Base-by-base conservation (phyloP, 164 flowering plant species). In the Santalum album region DNA sequence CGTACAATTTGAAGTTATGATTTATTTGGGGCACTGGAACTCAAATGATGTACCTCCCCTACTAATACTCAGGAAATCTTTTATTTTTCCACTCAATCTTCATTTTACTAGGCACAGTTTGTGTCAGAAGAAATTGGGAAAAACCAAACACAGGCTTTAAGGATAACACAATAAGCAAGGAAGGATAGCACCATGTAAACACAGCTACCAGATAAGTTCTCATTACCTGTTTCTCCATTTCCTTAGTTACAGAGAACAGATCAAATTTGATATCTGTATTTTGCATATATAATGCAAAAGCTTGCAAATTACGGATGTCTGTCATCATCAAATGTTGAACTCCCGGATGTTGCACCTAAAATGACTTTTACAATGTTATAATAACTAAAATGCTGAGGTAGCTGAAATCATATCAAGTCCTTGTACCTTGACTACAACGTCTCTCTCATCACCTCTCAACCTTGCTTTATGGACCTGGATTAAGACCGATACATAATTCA, bases 341-440 rank as follows among this genome's bases (percentile, higher is more conserved):
- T 39, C 98, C 98, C 32, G 95, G 96, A 82, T 92, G 98, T 80
- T 92, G 98, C 44, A 92, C 96, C 98, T 92, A 63, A 46, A 55
- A 38, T 32, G 25, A 43, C 4, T 29, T 3, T 29, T 29, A 3
- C 34, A 29, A 29, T 29, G 44, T 53, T 22, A 40, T 22, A 42
- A 51, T 23, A 6, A 53, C 6, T 27, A 55, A 7, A 7, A 53
- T 12, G 12, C 5, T 24, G 49, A 27, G 40, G 25, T 47, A 6
- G 34, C 47, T 60, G 23, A 12, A 26, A 32, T 49, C 25, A 49
- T 4, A 14, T 51, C 16, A 69, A 59, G 18, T 52, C 64, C 18
- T 32, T 68, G 64, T 67, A 88, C 98, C 98, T 92, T 92, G 53
- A 92, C 89, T 65, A 79, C 96, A 58, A 92, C 86, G 69, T 88